Evolutionary conservation across 441 rosid species (phyloP), one percentile per base, ranked within the genome.

Genomic region (Cnidoscolus chayamansa): DNA sequence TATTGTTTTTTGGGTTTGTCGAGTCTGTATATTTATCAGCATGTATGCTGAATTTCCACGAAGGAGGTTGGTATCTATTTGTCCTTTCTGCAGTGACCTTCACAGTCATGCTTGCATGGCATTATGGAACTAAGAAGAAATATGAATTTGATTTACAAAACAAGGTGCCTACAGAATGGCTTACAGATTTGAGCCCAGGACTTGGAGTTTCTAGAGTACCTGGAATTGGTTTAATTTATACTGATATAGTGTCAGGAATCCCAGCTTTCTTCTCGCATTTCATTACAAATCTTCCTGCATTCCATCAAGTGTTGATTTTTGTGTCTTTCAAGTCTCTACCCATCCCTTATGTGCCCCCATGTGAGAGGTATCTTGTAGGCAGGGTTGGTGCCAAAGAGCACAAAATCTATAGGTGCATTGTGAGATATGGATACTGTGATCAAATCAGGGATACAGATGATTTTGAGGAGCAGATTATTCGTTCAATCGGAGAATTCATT

Each of bases 251-350:
- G 37, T 74, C 85, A 9, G 92, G 91, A 74, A 83, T 90, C 76
- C 92, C 95, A 0, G 85, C 88, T 66, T 85, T 86, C 80, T 88
- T 90, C 83, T 86, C 92, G 16, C 95, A 84, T 75, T 88, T 90
- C 76, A 77, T 86, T 65, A 83, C 85, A 0, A 88, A 90, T 67
- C 81, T 89, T 71, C 92, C 92, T 0, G 89, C 92, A n/a, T 89
- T 81, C 50, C 90, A 87, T 75, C 85, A 86, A 71, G 88, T 89
- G 7, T 81, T 89, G 35, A 80, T 90, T 74, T 90, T 90, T 25
- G 89, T 90, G 74, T 85, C 90, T 54, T 83, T 88, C 81, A 90
- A 90, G 81, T 71, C 89, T 11, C 72, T 85, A 7, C 87, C 90
- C 1, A 80, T 85, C 16, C 89, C 95, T 49, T 70, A 70, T n/a